Percentiles rank a stretch among this genome's conserved stretches.
Evolutionary conservation across 1,284 basidiomycete genomes (phyloP).

Genomic region (Ganoderma meredithae): DNA sequence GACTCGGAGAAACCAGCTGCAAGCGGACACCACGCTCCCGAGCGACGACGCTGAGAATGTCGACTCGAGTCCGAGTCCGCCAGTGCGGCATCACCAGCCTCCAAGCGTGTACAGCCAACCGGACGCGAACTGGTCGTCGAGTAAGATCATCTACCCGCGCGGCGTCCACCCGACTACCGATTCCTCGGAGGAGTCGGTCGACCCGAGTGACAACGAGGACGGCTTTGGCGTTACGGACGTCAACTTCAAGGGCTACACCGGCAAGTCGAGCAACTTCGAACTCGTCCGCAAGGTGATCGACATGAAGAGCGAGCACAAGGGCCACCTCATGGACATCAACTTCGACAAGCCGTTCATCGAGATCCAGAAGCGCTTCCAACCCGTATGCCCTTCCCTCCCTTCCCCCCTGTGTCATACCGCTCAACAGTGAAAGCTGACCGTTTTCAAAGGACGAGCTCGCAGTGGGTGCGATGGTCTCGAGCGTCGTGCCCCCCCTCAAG

Average conservation of each 20-base stretch:
- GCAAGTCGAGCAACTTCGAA: conserved; percentile 74
- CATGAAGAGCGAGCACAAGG: conserved; percentile 52
- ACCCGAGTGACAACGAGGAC: conserved; percentile 44
- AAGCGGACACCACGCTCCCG: not conserved
- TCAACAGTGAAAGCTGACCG: not conserved
- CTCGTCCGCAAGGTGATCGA: conserved; percentile 72
- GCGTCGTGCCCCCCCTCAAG: not conserved
- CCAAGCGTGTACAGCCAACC: not conserved
- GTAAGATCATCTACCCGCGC: not conserved
- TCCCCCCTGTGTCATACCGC: not conserved
- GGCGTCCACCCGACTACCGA: conserved; percentile 3
- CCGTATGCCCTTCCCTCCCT: not conserved
- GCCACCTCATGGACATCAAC: not conserved
- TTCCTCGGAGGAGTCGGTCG: conserved; percentile 36
- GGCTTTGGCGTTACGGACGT: conserved; percentile 44
- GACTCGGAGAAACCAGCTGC: not conserved
- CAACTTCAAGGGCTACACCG: conserved; percentile 64
- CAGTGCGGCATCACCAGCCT: not conserved
- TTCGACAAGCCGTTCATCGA: not conserved
- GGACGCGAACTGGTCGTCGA: not conserved
- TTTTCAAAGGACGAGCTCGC: not conserved
- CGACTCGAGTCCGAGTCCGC: not conserved
- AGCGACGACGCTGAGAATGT: not conserved
- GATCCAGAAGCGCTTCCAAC: not conserved
- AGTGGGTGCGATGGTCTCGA: not conserved